Evolutionary conservation across 2,329 filamentous ascomycete genomes (phyloP).

Genomic region (Cercospora citrullina): DNA sequence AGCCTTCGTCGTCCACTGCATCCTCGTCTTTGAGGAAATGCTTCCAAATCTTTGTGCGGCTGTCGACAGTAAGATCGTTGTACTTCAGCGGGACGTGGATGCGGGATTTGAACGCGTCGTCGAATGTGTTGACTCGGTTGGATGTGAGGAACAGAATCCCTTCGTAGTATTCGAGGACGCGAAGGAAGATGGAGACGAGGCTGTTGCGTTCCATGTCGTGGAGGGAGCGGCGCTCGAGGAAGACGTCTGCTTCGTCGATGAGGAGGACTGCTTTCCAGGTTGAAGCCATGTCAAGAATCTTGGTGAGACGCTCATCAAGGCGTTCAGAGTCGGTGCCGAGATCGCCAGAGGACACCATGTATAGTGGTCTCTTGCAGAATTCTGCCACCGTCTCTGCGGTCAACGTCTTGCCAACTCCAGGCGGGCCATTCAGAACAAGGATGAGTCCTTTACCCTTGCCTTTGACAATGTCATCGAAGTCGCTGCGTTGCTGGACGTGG

Average conservation of each 20-base stretch:
- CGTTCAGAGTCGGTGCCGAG: conserved; percentile 49
- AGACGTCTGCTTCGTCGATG: conserved; percentile 81
- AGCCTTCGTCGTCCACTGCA: conserved; percentile 25
- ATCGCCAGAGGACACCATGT: conserved; percentile 37
- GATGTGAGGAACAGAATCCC: conserved; percentile 43
- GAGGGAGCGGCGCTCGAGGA: conserved; percentile 76
- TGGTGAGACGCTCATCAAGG: conserved; percentile 39
- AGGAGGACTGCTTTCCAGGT: conserved; percentile 85
- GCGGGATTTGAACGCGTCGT: conserved; percentile 42
- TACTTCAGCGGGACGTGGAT: conserved; percentile 40
- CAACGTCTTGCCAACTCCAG: conserved; percentile 45
- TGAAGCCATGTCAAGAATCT: conserved; percentile 77
- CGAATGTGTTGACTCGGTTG: conserved; percentile 40
- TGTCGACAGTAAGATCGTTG: conserved; percentile 27
- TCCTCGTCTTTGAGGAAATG: conserved; percentile 27
- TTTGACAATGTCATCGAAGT: conserved; percentile 37
- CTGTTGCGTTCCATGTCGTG: conserved; percentile 81
- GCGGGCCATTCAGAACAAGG: conserved; percentile 42
- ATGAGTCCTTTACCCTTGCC: conserved; percentile 45
- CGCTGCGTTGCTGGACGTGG: conserved; percentile 30
- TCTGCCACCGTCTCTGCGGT: conserved; percentile 45
- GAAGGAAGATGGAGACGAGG: conserved; percentile 63
- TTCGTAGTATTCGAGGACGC: conserved; percentile 43
- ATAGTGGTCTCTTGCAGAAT: conserved; percentile 46
- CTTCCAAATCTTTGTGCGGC: conserved; percentile 32